Evolutionary conservation across 257 asterid species (phyloP).

Genomic region (Thymus quinquecostatus): DNA sequence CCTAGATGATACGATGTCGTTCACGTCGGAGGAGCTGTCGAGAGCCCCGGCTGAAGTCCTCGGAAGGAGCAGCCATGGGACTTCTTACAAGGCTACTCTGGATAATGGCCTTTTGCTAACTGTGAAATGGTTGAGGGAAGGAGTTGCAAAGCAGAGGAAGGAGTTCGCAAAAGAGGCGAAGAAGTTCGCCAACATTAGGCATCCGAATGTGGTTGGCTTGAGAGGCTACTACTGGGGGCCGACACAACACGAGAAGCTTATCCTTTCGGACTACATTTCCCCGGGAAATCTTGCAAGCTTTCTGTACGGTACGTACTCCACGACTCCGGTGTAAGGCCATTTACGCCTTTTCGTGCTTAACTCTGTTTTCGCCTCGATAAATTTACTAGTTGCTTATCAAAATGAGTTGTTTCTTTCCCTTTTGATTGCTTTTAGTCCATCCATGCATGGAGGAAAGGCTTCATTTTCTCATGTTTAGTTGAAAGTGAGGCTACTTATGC

Average conservation of each 20-base stretch:
- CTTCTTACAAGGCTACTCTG: slow-evolving; percentile 81
- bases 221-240: slow-evolving; percentile 99
- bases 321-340: background rate
- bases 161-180: slow-evolving; percentile 96
- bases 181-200: slow-evolving; percentile 86
- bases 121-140: slow-evolving; percentile 98
- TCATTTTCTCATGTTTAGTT: background rate
- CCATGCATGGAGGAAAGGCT: background rate
- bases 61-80: slow-evolving; percentile 98
- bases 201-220: slow-evolving; percentile 94
- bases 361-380: background rate
- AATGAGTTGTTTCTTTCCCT: background rate
- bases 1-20: slow-evolving; percentile 84
- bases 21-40: slow-evolving; percentile 85
- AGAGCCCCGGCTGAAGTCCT: slow-evolving; percentile 97
- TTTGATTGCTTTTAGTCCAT: background rate
- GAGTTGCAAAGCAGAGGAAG: slow-evolving; percentile 94
- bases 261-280: slow-evolving; percentile 91
- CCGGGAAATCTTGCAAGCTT: slow-evolving; percentile 90
- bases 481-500: background rate
- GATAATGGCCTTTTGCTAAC: slow-evolving; percentile 85
- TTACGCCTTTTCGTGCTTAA: slow-evolving; percentile 13
- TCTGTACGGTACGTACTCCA: slow-evolving; percentile 66
- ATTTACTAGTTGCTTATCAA: background rate
- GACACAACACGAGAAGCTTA: slow-evolving; percentile 95